Percentiles rank a stretch among this genome's conserved stretches.
These are phyloP conservation scores for Xylaria longipes DNA, from an alignment of 495 filamentous ascomycete species.

Conservation along the genomic window DNA sequence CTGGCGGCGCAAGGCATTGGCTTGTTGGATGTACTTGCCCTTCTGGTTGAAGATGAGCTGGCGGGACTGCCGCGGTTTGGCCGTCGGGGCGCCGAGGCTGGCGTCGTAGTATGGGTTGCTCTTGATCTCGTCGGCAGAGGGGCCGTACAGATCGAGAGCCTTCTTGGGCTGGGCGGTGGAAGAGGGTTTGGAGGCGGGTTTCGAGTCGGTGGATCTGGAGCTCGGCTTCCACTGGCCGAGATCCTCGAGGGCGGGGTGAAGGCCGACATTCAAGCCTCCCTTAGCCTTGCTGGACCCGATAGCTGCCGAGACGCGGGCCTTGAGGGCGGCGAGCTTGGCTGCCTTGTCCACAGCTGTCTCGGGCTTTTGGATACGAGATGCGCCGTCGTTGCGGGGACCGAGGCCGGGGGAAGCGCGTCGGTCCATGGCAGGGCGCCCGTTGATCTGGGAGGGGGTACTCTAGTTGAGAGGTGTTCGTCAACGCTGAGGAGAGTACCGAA, in stretches of 20 bases:
- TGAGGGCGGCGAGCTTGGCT: conserved; percentile 68
- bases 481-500: neutral
- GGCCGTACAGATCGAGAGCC: conserved; percentile 68
- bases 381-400: conserved; percentile 58
- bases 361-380: conserved; percentile 58
- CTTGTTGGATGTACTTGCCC: conserved; percentile 95
- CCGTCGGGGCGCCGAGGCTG: conserved; percentile 65
- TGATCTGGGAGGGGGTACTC: conserved; percentile 28
- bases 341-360: conserved; percentile 60
- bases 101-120: conserved; percentile 90
- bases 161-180: conserved; percentile 28
- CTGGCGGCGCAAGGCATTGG: conserved; percentile 83
- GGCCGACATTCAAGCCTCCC: conserved; percentile 85
- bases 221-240: conserved; percentile 66
- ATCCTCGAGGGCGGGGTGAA: conserved; percentile 89
- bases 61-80: conserved; percentile 68
- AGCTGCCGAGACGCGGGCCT: conserved; percentile 80
- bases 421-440: conserved; percentile 49
- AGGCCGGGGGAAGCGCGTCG: conserved; percentile 52
- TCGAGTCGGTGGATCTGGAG: conserved; percentile 36
- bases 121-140: conserved; percentile 62
- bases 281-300: conserved; percentile 64
- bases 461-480: neutral
- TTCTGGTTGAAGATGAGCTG: conserved; percentile 92
- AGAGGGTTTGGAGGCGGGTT: conserved; percentile 28